These are phyloP conservation scores for Alternaria ethzedia DNA, from an alignment of 2,329 filamentous ascomycete genomes.

Conservation along the genomic window DNA sequence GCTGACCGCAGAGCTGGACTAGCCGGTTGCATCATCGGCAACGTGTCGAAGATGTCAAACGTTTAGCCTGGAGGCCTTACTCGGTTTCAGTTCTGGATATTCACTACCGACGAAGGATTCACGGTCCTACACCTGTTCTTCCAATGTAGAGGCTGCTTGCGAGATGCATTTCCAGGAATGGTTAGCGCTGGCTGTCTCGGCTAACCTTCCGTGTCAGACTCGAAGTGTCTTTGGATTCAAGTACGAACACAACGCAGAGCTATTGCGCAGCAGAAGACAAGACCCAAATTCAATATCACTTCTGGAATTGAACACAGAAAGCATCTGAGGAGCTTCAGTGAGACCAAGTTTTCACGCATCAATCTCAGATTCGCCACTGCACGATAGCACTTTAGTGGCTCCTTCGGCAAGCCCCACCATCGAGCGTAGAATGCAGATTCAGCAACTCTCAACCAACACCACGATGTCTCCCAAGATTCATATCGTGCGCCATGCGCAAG, in stretches of 20 bases:
- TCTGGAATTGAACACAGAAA: not conserved
- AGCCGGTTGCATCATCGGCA: not conserved
- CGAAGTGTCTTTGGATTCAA: not conserved
- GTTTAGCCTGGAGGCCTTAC: not conserved
- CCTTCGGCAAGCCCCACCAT: conserved; percentile 12
- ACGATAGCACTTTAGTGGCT: conserved; percentile 7
- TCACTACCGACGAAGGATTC: not conserved
- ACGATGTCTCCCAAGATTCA: conserved; percentile 37
- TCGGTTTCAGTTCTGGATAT: not conserved
- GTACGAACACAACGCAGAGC: not conserved
- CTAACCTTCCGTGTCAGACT: not conserved
- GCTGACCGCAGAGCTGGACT: not conserved
- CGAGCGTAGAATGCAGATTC: conserved; percentile 6
- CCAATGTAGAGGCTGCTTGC: not conserved
- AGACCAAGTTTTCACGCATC: not conserved
- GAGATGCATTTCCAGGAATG: not conserved
- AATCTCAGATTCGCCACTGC: not conserved
- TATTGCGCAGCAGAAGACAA: not conserved
- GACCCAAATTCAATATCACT: not conserved
- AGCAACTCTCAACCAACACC: conserved; percentile 8
- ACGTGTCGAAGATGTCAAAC: not conserved
- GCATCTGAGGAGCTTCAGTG: not conserved
- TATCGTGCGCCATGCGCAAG: conserved; percentile 74
- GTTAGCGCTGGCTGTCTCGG: conserved; percentile 4
- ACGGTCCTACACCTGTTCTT: not conserved